Evolutionary conservation across 306 rosid species (phyloP).

Genomic region (Medicago lupulina): DNA sequence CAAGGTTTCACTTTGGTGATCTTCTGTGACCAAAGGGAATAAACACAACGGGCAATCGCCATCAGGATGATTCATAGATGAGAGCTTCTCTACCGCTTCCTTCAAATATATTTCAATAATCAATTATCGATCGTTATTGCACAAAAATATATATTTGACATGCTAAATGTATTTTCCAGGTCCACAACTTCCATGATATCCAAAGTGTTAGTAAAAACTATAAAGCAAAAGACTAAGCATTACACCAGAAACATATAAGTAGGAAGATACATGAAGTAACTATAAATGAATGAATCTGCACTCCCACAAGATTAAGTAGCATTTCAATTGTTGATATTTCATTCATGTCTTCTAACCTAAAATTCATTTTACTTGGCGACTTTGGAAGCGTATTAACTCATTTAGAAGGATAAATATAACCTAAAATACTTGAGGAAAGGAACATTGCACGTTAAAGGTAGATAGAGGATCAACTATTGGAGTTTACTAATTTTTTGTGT

Average conservation of each 20-base stretch:
- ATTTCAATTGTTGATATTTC: no score
- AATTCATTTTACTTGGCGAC: no score
- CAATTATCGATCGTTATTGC: conserved; percentile 29
- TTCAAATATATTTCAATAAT: conserved; percentile 44
- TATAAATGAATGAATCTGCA: no score
- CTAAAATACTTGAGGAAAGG: no score
- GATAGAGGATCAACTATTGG: no score
- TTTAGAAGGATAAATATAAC: no score
- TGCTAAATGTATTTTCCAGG: conserved; percentile 22
- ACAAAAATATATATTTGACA: conserved; percentile 6
- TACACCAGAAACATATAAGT: background rate
- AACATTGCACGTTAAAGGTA: no score
- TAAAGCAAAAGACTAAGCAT: background rate
- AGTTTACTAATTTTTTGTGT: no score
- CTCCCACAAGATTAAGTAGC: no score
- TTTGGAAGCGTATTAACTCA: no score
- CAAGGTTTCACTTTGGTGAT: conserved; percentile 51
- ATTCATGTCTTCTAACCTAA: no score
- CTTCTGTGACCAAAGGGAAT: conserved; percentile 65
- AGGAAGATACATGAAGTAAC: no score
- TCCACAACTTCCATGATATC: background rate
- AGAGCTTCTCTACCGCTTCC: conserved; percentile 85
- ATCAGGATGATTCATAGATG: conserved; percentile 86
- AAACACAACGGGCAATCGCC: conserved; percentile 90
- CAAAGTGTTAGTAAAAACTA: conserved; percentile 20